A percentile compares a stretch with the other conserved stretches of the same genome.
These are phyloP conservation scores for Physaria fendleri DNA, from an alignment of 345 rosid species.

Conservation along the genomic window DNA sequence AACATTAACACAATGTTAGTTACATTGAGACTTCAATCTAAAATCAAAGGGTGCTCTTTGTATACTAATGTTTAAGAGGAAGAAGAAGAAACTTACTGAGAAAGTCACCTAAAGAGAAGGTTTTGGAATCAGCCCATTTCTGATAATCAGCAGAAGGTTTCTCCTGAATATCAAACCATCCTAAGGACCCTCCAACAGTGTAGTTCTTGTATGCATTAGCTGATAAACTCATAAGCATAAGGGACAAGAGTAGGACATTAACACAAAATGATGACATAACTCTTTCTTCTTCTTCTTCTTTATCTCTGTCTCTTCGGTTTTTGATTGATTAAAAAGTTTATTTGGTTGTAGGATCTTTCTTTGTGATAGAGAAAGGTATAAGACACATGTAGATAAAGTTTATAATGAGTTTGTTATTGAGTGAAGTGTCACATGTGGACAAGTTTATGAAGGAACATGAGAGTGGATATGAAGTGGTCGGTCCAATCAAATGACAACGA, in stretches of 20 bases:
- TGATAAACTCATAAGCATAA: constrained; percentile 15
- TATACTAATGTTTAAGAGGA: too few relatives aligned
- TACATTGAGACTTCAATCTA: too few relatives aligned
- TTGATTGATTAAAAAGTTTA: background rate
- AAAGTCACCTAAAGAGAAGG: constrained; percentile 86
- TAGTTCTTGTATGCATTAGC: constrained; percentile 70
- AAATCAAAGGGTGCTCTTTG: too few relatives aligned
- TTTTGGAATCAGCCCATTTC: constrained; percentile 74
- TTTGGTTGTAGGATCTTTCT: background rate
- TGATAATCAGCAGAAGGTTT: constrained; percentile 59
- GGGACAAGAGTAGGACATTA: background rate
- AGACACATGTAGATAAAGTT: constrained; percentile 12
- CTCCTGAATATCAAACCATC: constrained; percentile 56
- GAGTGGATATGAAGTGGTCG: constrained; percentile 9
- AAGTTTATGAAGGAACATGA: constrained; percentile 20
- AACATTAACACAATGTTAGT: too few relatives aligned
- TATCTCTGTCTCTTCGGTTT: background rate
- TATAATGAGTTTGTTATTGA: constrained; percentile 2
- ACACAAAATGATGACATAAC: constrained; percentile 9
- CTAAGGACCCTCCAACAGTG: constrained; percentile 78
- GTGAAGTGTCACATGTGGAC: constrained; percentile 18
- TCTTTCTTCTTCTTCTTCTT: background rate
- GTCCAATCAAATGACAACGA: constrained; percentile 16
- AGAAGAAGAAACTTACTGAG: constrained; percentile 51
- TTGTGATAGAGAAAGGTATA: constrained; percentile 9